A percentile compares a stretch with the other conserved stretches of the same genome.
Evolutionary conservation across 2,329 filamentous ascomycete genomes (phyloP).

Genomic region (Dothistroma pini): DNA sequence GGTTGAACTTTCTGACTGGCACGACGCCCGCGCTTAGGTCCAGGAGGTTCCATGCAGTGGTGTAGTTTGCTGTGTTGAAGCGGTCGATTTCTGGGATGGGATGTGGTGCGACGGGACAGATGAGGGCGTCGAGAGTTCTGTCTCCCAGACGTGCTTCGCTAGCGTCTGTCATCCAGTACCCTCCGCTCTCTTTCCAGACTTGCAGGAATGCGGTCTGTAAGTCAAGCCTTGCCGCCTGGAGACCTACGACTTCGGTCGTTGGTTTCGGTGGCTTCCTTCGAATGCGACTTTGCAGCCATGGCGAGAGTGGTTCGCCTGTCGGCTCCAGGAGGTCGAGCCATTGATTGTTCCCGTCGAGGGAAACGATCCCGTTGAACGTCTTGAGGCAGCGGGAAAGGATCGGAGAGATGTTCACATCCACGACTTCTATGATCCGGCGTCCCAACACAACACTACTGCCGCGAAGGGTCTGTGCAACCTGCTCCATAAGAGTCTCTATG

Average conservation of each 20-base stretch:
- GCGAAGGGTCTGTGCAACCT: constrained; percentile 41
- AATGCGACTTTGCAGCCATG: constrained; percentile 55
- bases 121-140: constrained; percentile 54
- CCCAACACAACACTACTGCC: constrained; percentile 19
- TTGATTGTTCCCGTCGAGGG: constrained; percentile 53
- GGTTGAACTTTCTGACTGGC: constrained; percentile 51
- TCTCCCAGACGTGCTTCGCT: constrained; percentile 13
- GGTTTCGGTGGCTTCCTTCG: constrained; percentile 47
- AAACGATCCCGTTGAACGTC: constrained; percentile 57
- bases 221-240: constrained; percentile 52
- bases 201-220: constrained; percentile 55
- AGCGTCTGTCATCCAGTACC: constrained; percentile 29
- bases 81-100: constrained; percentile 59
- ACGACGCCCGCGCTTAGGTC: constrained; percentile 59
- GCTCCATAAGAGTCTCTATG: constrained; percentile 45
- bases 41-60: constrained; percentile 57
- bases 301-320: constrained; percentile 55
- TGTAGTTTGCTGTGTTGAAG: constrained; percentile 62
- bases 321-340: constrained; percentile 57
- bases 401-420: constrained; percentile 54
- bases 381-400: constrained; percentile 55
- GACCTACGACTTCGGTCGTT: constrained; percentile 47
- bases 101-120: constrained; percentile 62
- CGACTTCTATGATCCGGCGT: constrained; percentile 47
- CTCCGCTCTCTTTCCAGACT: constrained; percentile 52